A percentile compares a stretch with the other conserved stretches of the same genome.
phyloP scores from a whole-genome alignment of 495 filamentous ascomycete species.

The Symbiotaphrina buchneri region DNA sequence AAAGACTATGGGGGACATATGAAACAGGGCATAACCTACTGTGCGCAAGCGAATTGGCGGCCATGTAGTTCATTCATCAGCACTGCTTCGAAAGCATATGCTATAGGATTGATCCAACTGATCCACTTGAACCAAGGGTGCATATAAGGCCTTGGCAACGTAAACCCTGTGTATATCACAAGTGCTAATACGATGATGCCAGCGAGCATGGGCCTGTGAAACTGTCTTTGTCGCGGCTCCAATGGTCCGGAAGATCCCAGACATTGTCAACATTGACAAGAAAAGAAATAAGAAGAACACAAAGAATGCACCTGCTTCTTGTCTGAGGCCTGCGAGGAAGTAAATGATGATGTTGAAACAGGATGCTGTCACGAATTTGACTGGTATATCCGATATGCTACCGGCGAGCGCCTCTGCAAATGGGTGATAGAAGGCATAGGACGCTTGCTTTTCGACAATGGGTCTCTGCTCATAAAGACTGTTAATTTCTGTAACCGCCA shows the following conservation, averaged over 20 bases:
- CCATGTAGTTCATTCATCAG: conserved; percentile 78
- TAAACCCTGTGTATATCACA: conserved; percentile 80
- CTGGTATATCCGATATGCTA: conserved; percentile 61
- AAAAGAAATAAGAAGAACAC: conserved; percentile 55
- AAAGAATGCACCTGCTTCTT: conserved; percentile 65
- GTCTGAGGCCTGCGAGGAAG: conserved; percentile 65
- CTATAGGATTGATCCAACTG: conserved; percentile 67
- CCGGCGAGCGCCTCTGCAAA: conserved; percentile 70
- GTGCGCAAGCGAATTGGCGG: conserved; percentile 39
- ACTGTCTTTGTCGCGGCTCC: conserved; percentile 58
- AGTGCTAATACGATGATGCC: conserved; percentile 63
- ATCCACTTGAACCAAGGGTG: conserved; percentile 72
- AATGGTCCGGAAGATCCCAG: conserved; percentile 64
- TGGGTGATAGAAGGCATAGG: conserved; percentile 84
- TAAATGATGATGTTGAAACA: conserved; percentile 56
- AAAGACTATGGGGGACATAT: no score
- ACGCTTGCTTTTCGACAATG: conserved; percentile 79
- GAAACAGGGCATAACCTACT: no score
- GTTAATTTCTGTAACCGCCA: conserved; percentile 34
- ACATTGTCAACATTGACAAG: conserved; percentile 45
- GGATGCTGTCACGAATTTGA: conserved; percentile 27
- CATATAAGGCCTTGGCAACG: conserved; percentile 59
- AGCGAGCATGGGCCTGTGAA: conserved; percentile 64
- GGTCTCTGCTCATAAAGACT: conserved; percentile 66
- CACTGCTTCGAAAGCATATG: conserved; percentile 68